Evolutionary conservation across 306 rosid genomes (phyloP), one percentile per base, ranked within the genome.

Genomic region (Sphenostylis stenocarpa): DNA sequence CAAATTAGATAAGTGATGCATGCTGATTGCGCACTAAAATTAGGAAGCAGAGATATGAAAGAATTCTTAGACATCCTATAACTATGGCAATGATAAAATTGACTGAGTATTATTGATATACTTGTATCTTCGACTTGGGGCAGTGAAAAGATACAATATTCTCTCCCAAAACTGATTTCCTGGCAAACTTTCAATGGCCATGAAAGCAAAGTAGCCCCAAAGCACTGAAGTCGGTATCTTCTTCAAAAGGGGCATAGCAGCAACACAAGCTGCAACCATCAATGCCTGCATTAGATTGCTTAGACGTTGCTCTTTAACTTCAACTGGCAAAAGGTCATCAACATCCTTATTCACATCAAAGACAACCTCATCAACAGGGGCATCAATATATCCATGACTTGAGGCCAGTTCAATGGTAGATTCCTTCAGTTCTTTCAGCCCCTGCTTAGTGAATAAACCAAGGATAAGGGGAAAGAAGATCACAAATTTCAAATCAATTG

Each of bases 101-200:
- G 33, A 82, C 65, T 16, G 79, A 73, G 68, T 7, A 52, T 77
- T 7, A 52, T 77, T 65, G 29, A 80, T 80, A 72, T 85, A 94
- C 98, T 88, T 94, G 91, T 90, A 94, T 94, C 98, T 84, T 84
- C 98, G 91, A 80, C 91, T 88, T 45, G 97, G 97, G 83, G 98
- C 91, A 4, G 97, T 94, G 87, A 94, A 94, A 81, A 91, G 96
- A 76, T 88, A 88, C 79, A 90, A 83, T 80, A 94, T 88, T 81
- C 98, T 88, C 85, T 94, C 98, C 98, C 98, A 94, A 70, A 88
- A 94, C 61, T 94, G 98, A 81, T 94, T 94, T 86, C 98, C 97
- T 2, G 98, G 98, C 90, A 94, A 87, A 87, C 97, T 94, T 85
- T 94, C 98, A 44, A 91, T 94, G 7, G 98, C 97, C 98, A 94